Conservation (phyloP, 208 protist genomes). For the Tritrichomonas musculus region DNA sequence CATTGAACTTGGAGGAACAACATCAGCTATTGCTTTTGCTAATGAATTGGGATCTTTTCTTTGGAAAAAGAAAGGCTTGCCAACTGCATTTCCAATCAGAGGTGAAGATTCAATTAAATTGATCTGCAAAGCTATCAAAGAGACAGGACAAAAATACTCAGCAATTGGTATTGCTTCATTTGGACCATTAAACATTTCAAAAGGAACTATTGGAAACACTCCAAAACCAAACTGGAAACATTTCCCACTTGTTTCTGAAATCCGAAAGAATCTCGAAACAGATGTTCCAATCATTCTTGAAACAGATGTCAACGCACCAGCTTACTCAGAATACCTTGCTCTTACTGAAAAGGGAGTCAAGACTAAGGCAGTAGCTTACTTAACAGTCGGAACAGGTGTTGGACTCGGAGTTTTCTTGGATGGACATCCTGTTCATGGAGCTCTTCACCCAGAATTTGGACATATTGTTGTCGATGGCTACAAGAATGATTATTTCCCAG, state of each 20-base stretch:
- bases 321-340: neutral
- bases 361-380: slow-evolving; percentile 51
- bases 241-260: neutral
- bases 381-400: slow-evolving; percentile 64
- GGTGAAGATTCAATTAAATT: neutral
- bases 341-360: neutral
- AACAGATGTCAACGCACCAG: slow-evolving; percentile 33
- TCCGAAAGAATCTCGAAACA: neutral
- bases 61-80: neutral
- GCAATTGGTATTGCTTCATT: slow-evolving; percentile 59
- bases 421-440: slow-evolving; percentile 54
- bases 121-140: neutral
- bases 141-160: slow-evolving; percentile 31
- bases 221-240: slow-evolving; percentile 12
- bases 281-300: neutral
- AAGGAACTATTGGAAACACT: neutral
- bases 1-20: slow-evolving; percentile 5
- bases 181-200: slow-evolving; percentile 55
- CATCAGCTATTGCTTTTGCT: neutral
- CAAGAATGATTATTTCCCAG: slow-evolving; percentile 49
- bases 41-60: neutral
- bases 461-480: slow-evolving; percentile 45
- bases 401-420: slow-evolving; percentile 57
- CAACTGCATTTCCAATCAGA: neutral
- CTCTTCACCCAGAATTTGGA: slow-evolving; percentile 62